phyloP scores from a whole-genome alignment of 2,329 filamentous ascomycete species.

The Leptographium lundbergii region DNA sequence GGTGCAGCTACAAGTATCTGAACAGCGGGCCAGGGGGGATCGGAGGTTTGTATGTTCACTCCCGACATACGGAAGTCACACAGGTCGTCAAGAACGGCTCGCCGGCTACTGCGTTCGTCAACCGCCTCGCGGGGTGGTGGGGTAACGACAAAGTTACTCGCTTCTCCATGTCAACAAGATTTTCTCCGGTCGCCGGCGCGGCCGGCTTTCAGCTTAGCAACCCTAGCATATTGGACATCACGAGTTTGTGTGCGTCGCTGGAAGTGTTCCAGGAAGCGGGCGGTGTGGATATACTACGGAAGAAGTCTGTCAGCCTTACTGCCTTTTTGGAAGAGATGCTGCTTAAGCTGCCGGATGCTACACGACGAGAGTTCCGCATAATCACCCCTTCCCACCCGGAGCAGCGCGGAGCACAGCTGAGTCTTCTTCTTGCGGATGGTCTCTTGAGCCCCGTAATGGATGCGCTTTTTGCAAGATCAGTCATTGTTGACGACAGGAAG shows the following conservation, averaged over 20 bases:
- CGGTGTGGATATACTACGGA: conserved; percentile 52
- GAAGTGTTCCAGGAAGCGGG: conserved; percentile 58
- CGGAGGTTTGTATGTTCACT: conserved; percentile 69
- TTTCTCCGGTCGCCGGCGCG: conserved; percentile 65
- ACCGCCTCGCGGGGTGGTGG: conserved; percentile 74
- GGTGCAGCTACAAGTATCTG: conserved; percentile 96
- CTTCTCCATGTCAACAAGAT: conserved; percentile 74
- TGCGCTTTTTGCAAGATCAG: conserved; percentile 51
- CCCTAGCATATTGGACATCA: conserved; percentile 66
- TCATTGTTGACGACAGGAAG: conserved; percentile 72
- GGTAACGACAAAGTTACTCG: conserved; percentile 64
- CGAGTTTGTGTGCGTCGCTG: conserved; percentile 60
- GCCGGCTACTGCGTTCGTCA: conserved; percentile 33
- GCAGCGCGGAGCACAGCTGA: conserved; percentile 67
- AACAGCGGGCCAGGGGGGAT: conserved; percentile 81
- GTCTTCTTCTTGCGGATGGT: conserved; percentile 51
- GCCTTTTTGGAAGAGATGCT: conserved; percentile 64
- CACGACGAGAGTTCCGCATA: conserved; percentile 37
- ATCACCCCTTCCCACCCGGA: conserved; percentile 58
- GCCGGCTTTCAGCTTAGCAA: conserved; percentile 77
- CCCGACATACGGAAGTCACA: conserved; percentile 50
- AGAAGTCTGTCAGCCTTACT: conserved; percentile 61
- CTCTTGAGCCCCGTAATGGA: conserved; percentile 57
- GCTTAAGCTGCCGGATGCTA: conserved; percentile 23
- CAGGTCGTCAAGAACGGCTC: conserved; percentile 17